phyloP scores from a whole-genome alignment of 306 rosid genomes.

The Cucurbita pepo region DNA sequence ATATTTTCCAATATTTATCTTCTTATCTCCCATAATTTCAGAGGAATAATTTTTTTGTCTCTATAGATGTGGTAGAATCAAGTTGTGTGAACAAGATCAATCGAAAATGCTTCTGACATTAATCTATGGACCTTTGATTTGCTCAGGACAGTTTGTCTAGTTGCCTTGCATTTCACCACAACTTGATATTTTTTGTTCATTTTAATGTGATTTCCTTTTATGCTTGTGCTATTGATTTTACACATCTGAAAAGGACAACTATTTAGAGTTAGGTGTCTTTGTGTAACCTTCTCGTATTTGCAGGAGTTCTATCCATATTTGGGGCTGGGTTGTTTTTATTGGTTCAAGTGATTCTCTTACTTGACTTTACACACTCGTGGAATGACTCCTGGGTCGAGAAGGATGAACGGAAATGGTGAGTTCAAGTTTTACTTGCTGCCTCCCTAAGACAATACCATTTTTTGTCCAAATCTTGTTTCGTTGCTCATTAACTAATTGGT shows the following conservation, averaged over 20 bases:
- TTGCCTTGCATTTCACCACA: not conserved
- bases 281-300: conserved; percentile 5
- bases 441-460: not conserved
- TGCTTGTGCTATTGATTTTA: not conserved
- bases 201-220: not conserved
- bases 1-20: not conserved
- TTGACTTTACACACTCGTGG: conserved; percentile 81
- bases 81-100: not conserved
- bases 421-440: conserved; percentile 2
- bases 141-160: not conserved
- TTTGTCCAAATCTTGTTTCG: not conserved
- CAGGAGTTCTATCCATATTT: conserved; percentile 66
- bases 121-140: not conserved
- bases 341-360: conserved; percentile 75
- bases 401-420: conserved; percentile 85
- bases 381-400: conserved; percentile 95
- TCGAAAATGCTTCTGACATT: not conserved
- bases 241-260: not conserved
- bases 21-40: not conserved
- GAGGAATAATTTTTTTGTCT: not conserved
- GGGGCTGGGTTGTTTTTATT: conserved; percentile 91
- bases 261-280: not conserved
- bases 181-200: not conserved
- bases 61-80: not conserved
- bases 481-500: conserved; percentile 1